Evolutionary conservation across 2,329 filamentous ascomycete genomes (phyloP).

Genomic region (Cercospora nicotianae): DNA sequence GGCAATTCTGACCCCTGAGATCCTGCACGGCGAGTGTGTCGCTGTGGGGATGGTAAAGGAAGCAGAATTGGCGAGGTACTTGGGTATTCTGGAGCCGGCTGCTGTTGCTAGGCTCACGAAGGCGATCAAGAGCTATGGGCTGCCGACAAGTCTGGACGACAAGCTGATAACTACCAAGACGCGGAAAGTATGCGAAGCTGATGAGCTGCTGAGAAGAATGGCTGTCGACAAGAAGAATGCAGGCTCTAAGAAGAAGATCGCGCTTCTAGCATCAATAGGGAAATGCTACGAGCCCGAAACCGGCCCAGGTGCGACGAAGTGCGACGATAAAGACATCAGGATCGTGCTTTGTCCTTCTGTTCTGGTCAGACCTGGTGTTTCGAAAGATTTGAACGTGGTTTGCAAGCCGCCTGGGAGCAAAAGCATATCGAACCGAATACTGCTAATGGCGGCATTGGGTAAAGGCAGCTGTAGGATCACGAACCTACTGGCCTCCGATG

Average conservation of each 20-base stretch:
- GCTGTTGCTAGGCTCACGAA: constrained; percentile 88
- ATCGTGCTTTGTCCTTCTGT: constrained; percentile 79
- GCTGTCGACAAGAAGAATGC: constrained; percentile 99
- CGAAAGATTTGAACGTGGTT: constrained; percentile 63
- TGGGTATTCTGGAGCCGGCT: constrained; percentile 80
- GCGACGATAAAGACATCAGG: constrained; percentile 81
- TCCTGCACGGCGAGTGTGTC: constrained; percentile 93
- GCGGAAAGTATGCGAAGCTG: constrained; percentile 82
- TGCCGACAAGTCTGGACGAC: constrained; percentile 83
- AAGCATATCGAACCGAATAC: constrained; percentile 92
- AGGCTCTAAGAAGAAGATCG: constrained; percentile 91
- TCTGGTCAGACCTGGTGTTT: constrained; percentile 70
- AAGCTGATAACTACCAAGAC: constrained; percentile 80
- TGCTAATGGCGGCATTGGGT: constrained; percentile 90
- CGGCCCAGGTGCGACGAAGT: constrained; percentile 65
- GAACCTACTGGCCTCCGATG: constrained; percentile 93
- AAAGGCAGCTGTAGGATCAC: constrained; percentile 82
- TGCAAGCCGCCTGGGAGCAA: constrained; percentile 94
- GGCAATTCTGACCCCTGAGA: constrained; percentile 89
- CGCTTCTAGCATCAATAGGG: constrained; percentile 86
- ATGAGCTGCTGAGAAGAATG: constrained; percentile 87
- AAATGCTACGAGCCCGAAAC: constrained; percentile 75
- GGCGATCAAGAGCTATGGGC: constrained; percentile 88
- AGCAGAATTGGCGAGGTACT: constrained; percentile 84
- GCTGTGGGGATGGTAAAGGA: constrained; percentile 99